Base-by-base conservation (phyloP, 768 basidiomycete genomes). In the Russula ochroleuca region DNA sequence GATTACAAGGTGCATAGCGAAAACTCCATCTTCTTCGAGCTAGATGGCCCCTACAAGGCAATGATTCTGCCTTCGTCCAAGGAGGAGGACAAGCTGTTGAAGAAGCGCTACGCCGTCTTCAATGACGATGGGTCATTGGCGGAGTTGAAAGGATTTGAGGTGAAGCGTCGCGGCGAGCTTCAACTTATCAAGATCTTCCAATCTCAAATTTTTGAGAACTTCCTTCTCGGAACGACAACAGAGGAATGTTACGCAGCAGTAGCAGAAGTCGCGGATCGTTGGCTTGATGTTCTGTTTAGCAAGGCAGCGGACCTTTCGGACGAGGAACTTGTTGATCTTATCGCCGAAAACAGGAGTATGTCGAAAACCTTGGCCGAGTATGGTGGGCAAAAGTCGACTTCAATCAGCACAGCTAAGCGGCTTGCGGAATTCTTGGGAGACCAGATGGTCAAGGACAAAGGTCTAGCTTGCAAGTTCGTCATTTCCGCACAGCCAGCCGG, bases 121-220 rank as follows among this genome's bases (percentile, higher is more conserved):
- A 96, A 98, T 70, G 93, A 95, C 66, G 96, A 99, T 70, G 95
- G 96, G 1, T 89, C 89, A 17, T 82, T 99, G n/a, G 97, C 97
- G 9, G 97, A 99, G 74, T 78, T 99, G 73, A 98, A 99, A 73
- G 97, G 97, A 0, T 99, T 99, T 77, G 97, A 98, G 74, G 94
- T 98, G 68, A 99, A 99, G 75, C 88, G 97, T 60, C 85, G 97
- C 61, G 97, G 95, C 41, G 97, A 99, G 73, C 80, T 98, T 41
- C 96, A 98, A 72, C 85, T 98, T 70, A 95, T 99, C 86, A 99
- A 99, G 77, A 96, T 94, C 69, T 99, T 99, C 83, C 97, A 99
- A 73, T 92, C 93, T 1, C 92, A 96, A 71, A 91, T 99, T 70
- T 99, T 99, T 74, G 96, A 97, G 76, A 96, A 91, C 72, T 99